Evolutionary conservation across 306 rosid genomes (phyloP), one percentile per base, ranked within the genome.

Genomic region (Fragaria vesca): DNA sequence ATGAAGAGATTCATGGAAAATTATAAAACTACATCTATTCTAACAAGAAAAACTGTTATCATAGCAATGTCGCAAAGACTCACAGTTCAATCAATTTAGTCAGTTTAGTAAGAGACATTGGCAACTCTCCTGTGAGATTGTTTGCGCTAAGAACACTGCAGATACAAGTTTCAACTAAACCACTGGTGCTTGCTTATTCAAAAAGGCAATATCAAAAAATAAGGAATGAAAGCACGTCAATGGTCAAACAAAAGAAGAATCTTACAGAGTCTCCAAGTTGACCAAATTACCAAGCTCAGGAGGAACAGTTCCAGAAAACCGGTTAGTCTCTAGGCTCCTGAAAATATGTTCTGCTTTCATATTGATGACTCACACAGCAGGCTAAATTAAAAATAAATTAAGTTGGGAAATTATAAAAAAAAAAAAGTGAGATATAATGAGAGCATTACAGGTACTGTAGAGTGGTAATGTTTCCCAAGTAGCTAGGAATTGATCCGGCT

Each of bases 61-160:
- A 28, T 12, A 6, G 6, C 8, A 68, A 24, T 69, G n/a, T 11
- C 20, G 46, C 40, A 46, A 69, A 46, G 51, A 57, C 87, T 20
- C 77, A 79, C 84, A 83, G 75, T 38, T 26, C 62, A 2, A 11
- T 46, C 69, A 83, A 47, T 7, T 80, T 80, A 9, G 72, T 55
- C 63, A 80, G 79, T 10, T 72, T 55, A 54, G 83, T 24, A 3
- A 79, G 61, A 66, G 50, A 17, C 6, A 1, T 4, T 0, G 83
- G 83, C 40, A 83, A 76, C 51, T 47, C 45, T 34, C 87, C 84
- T 0, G 87, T 66, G 75, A 82, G 85, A 82, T 71, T 76, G 63
- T 81, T 81, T 10, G 81, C 48, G 21, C 17, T 81, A n/a, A 81
- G 81, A 42, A 30, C 13, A 11, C 81, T 81, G 70, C 24, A 65